Percentiles rank a stretch among this genome's conserved stretches.
Evolutionary conservation across 352 stramenopile genomes (phyloP).

Genomic region (Phytophthora litchii): DNA sequence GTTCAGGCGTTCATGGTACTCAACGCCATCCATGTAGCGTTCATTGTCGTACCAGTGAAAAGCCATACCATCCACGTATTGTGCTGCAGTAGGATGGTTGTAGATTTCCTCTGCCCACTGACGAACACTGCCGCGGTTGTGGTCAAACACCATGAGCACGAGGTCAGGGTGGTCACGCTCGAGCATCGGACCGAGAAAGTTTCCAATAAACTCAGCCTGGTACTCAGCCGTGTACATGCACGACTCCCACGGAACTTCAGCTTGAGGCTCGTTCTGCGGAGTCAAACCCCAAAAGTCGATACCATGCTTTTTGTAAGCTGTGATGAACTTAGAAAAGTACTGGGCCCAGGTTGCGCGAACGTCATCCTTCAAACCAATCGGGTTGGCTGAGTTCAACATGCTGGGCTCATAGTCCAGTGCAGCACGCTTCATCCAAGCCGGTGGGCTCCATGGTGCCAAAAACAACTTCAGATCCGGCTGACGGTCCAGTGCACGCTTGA

Average conservation of each 20-base stretch:
- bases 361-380: slow-evolving; percentile 57
- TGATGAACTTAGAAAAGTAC: slow-evolving; percentile 94
- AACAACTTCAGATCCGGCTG: slow-evolving; percentile 86
- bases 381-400: slow-evolving; percentile 66
- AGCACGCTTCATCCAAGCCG: slow-evolving; percentile 87
- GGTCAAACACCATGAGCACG: slow-evolving; percentile 92
- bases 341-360: slow-evolving; percentile 79
- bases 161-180: slow-evolving; percentile 67
- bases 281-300: slow-evolving; percentile 90
- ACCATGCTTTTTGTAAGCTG: slow-evolving; percentile 87
- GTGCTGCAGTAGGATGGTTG: slow-evolving; percentile 50
- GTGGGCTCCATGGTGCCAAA: slow-evolving; percentile 87
- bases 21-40: slow-evolving; percentile 77
- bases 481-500: slow-evolving; percentile 66
- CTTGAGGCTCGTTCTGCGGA: slow-evolving; percentile 92
- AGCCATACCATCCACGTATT: slow-evolving; percentile 92
- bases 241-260: slow-evolving; percentile 71
- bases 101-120: slow-evolving; percentile 81
- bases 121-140: slow-evolving; percentile 87
- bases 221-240: slow-evolving; percentile 60
- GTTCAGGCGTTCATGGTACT: slow-evolving; percentile 78
- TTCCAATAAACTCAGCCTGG: slow-evolving; percentile 76
- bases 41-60: slow-evolving; percentile 90
- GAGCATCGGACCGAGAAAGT: slow-evolving; percentile 84
- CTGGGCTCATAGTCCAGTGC: slow-evolving; percentile 52